Evolutionary conservation across 1,139 yeast species (phyloP), one percentile per base, ranked within the genome.

Genomic region (Yamadazyma pseudoaaseri): DNA sequence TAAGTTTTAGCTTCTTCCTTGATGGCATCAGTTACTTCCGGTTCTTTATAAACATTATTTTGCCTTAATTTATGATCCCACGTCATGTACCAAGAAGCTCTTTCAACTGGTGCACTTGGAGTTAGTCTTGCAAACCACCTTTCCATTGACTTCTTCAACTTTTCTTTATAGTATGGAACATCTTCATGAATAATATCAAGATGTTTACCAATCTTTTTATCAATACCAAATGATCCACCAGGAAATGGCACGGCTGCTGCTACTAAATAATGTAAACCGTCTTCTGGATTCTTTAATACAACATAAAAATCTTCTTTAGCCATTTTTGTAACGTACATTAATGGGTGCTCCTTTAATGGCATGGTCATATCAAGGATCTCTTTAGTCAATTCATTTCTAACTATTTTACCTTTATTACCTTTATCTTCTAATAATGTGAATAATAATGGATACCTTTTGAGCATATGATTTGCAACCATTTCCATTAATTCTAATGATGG

Each of bases 231-330:
- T 1, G 81, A 76, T 4, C 89, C 89, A 21, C 89, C 90, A 2
- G 89, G 87, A 56, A 81, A 81, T 6, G 89, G 86, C 21, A 82
- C 89, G 0, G 84, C 86, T 3, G 85, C 87, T 1, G 86, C 90
- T 27, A 73, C 75, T 38, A 82, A 62, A 52, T 82, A 79, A 52
- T 81, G 87, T 29, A 54, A 49, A 1, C 78, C 85, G 49, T 80
- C 85, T 16, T 56, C 56, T 10, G 77, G 73, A 39, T 64, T 65
- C 44, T 75, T 70, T 50, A 64, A 53, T 18, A 80, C 86, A 29
- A 82, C 45, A 50, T 80, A 82, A 47, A 82, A 81, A 54, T 82
- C 89, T 49, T 82, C 89, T 49, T 82, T 81, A 30, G 87, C 87
- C 69, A 82, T 65, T 47, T 75, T 76, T n/a, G 84, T 71, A 20